Conservation (phyloP, 352 stramenopile genomes). For the Chrysophaeum taylorii region DNA sequence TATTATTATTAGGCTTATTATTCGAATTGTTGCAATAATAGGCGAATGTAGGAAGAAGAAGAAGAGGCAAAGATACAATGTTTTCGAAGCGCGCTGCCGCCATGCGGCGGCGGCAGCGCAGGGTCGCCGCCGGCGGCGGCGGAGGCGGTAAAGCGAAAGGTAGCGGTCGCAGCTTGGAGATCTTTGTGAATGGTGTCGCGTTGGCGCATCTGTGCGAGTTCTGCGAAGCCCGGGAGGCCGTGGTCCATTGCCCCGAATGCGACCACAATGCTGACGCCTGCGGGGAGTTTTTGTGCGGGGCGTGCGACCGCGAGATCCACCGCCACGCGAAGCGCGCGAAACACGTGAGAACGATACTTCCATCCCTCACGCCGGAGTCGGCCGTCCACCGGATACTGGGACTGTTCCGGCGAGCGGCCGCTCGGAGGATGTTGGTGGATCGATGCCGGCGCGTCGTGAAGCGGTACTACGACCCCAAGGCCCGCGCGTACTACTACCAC, state of each 20-base stretch:
- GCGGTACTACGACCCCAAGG: constrained; percentile 18
- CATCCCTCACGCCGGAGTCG: not conserved
- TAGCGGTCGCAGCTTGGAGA: not conserved
- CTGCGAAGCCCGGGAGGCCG: not conserved
- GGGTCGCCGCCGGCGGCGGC: not conserved
- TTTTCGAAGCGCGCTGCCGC: constrained; percentile 6
- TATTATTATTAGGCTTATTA: too few relatives aligned
- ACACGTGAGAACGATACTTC: constrained; percentile 19
- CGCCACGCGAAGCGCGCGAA: constrained; percentile 17
- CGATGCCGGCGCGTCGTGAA: constrained; percentile 15
- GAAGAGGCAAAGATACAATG: constrained; percentile 2
- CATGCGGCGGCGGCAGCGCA: not conserved
- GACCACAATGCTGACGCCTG: not conserved
- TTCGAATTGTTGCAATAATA: too few relatives aligned
- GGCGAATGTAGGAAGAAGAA: too few relatives aligned
- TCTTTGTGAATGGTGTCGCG: not conserved
- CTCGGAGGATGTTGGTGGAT: constrained; percentile 1
- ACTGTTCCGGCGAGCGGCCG: constrained; percentile 8
- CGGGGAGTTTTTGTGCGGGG: constrained; percentile 23
- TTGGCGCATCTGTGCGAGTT: not conserved
- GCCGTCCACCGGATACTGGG: constrained; percentile 6
- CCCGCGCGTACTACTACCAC: constrained; percentile 19
- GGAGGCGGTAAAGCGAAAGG: not conserved
- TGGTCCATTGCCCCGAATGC: not conserved
- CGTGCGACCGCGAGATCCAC: constrained; percentile 21